Percentiles rank a stretch among this genome's conserved stretches.
phyloP scores from a whole-genome alignment of 805 yeast genomes.

The Candida succiphila region DNA sequence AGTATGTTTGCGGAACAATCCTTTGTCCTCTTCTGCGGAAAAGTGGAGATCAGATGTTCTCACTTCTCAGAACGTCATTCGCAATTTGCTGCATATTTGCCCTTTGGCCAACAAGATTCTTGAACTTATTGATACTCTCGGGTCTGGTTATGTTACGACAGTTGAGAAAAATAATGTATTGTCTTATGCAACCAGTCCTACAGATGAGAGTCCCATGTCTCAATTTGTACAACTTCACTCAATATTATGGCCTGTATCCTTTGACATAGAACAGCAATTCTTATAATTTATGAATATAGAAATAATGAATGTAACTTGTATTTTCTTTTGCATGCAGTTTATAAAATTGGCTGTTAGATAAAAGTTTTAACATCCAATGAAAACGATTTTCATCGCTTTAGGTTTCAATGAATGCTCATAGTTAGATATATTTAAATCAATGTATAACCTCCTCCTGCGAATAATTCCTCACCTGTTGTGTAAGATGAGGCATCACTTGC shows the following conservation, averaged over 20 bases:
- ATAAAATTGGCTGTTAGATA: too few species aligned
- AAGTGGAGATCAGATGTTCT: slow-evolving; percentile 5
- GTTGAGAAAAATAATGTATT: neutral
- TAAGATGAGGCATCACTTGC: slow-evolving; percentile 40
- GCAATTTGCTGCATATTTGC: slow-evolving; percentile 3
- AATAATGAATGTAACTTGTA: slow-evolving; percentile 4
- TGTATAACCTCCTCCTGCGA: slow-evolving; percentile 37
- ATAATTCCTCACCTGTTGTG: slow-evolving; percentile 36
- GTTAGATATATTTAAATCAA: slow-evolving; percentile 2
- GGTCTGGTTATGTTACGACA: slow-evolving; percentile 3
- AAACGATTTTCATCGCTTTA: too few species aligned
- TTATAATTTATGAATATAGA: neutral
- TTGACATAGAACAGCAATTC: slow-evolving; percentile 8
- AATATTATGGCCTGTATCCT: slow-evolving; percentile 8
- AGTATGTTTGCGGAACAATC: slow-evolving; percentile 6
- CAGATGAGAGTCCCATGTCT: slow-evolving; percentile 8
- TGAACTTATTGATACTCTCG: slow-evolving; percentile 5
- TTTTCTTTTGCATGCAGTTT: too few species aligned
- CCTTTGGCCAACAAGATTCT: slow-evolving; percentile 6
- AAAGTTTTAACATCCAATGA: too few species aligned
- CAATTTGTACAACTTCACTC: slow-evolving; percentile 7
- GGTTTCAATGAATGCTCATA: neutral
- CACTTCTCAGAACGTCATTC: slow-evolving; percentile 3
- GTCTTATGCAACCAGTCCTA: slow-evolving; percentile 1
- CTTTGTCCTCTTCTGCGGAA: slow-evolving; percentile 1